Evolutionary conservation across 257 asterid genomes (phyloP).

Genomic region (Henckelia pumila): DNA sequence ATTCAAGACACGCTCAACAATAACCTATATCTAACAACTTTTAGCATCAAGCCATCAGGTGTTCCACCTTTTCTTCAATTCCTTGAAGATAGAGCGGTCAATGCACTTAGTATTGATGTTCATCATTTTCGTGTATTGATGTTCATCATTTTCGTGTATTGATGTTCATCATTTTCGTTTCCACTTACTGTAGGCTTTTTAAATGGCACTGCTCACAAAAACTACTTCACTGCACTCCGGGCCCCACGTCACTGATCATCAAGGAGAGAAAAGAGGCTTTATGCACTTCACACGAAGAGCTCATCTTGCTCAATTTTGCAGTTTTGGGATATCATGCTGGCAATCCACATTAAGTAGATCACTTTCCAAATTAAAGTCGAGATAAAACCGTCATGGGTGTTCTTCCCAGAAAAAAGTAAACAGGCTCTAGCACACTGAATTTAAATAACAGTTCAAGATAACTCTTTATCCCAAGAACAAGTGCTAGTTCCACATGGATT

Average conservation of each 20-base stretch:
- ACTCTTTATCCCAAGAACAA: conserved; percentile 15
- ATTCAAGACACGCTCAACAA: conserved; percentile 12
- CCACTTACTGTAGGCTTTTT: conserved; percentile 20
- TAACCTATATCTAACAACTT: not conserved
- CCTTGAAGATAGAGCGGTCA: conserved; percentile 7
- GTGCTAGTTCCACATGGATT: conserved; percentile 6
- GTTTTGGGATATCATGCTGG: conserved; percentile 16
- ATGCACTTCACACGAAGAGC: conserved; percentile 16
- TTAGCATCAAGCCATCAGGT: conserved; percentile 8
- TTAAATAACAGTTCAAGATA: not conserved
- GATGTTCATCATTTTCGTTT: not conserved
- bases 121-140: not conserved
- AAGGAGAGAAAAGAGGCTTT: conserved; percentile 1
- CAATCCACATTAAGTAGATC: conserved; percentile 17
- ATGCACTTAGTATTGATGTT: not conserved
- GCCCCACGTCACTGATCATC: conserved; percentile 1
- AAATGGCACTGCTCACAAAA: conserved; percentile 17
- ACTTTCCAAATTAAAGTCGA: conserved; percentile 16
- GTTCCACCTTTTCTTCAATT: conserved; percentile 14
- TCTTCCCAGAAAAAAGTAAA: conserved; percentile 21
- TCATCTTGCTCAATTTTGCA: conserved; percentile 17
- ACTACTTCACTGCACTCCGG: conserved; percentile 8
- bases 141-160: not conserved
- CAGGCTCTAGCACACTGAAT: conserved; percentile 3
- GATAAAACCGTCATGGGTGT: conserved; percentile 14